phyloP scores from a whole-genome alignment of 352 stramenopile species.

The Globisporangium spiculum region DNA sequence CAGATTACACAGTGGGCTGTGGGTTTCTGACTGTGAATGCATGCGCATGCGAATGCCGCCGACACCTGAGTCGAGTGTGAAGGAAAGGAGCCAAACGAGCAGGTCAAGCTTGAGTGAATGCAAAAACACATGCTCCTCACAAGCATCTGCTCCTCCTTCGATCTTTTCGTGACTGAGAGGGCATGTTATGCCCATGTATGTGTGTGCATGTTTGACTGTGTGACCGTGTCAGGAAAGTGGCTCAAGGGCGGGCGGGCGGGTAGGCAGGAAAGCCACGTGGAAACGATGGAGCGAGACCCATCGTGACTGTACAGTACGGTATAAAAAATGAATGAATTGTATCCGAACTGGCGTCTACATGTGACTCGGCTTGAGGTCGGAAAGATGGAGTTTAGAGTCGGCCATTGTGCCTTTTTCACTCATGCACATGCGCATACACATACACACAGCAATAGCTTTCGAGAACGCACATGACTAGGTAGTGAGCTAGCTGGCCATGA shows the following conservation, averaged over 20 bases:
- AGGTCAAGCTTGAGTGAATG: constrained; percentile 1
- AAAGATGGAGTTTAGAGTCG: background rate
- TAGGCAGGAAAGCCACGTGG: background rate
- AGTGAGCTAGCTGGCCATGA: too few species aligned
- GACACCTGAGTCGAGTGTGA: too few species aligned
- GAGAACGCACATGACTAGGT: background rate
- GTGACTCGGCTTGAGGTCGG: background rate
- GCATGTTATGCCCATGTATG: background rate
- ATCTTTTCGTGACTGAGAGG: background rate
- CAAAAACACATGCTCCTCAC: constrained; percentile 10
- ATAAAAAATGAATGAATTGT: background rate
- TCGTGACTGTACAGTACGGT: background rate
- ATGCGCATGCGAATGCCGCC: background rate
- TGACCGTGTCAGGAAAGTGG: background rate
- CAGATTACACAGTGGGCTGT: constrained; percentile 4
- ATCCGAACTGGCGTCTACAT: background rate
- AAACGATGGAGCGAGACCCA: background rate
- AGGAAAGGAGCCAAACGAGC: background rate
- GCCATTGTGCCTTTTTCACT: too few species aligned
- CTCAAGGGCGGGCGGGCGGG: background rate
- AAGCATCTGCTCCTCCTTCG: background rate
- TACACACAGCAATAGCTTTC: background rate
- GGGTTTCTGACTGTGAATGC: constrained; percentile 2
- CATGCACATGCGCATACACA: background rate
- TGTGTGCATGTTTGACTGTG: background rate